These are phyloP conservation scores for Candida awuae DNA, from an alignment of 805 yeast species.

Conservation along the genomic window DNA sequence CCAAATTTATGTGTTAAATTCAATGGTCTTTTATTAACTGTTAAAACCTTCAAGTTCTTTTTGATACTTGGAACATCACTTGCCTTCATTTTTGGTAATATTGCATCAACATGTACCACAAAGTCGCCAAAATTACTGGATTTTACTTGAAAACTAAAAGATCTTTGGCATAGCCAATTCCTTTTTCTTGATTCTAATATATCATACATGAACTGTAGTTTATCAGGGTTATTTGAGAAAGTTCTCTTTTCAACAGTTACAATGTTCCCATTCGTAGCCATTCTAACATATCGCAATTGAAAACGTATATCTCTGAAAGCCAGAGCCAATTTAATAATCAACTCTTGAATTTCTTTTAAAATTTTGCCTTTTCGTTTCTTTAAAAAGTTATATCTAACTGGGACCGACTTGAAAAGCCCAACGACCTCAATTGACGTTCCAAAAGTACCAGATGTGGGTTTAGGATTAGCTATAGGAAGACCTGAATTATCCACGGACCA, in stretches of 20 bases:
- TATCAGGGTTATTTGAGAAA: constrained; percentile 10
- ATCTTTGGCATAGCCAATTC: constrained; percentile 15
- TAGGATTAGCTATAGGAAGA: constrained; percentile 12
- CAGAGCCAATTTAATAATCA: constrained; percentile 29
- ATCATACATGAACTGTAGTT: constrained; percentile 11
- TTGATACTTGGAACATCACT: constrained; percentile 21
- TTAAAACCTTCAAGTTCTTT: constrained; percentile 21
- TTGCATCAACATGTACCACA: constrained; percentile 11
- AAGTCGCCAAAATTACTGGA: neutral
- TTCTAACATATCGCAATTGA: constrained; percentile 19
- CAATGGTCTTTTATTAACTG: constrained; percentile 30
- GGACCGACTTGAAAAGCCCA: constrained; percentile 27
- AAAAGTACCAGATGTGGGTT: constrained; percentile 20
- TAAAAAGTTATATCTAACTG: constrained; percentile 29
- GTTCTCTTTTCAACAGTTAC: constrained; percentile 9
- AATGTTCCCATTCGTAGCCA: constrained; percentile 13
- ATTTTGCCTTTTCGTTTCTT: constrained; percentile 21
- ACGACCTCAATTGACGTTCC: constrained; percentile 33
- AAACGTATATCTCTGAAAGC: constrained; percentile 27
- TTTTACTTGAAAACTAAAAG: constrained; percentile 2
- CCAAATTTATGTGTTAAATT: constrained; percentile 26
- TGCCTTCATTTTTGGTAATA: constrained; percentile 31
- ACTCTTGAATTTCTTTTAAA: constrained; percentile 18
- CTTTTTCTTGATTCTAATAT: constrained; percentile 16
- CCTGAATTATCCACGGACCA: constrained; percentile 32